Evolutionary conservation across 2,329 filamentous ascomycete species (phyloP), one percentile per base, ranked within the genome.

Genomic region (Trichoderma citrinoviride): DNA sequence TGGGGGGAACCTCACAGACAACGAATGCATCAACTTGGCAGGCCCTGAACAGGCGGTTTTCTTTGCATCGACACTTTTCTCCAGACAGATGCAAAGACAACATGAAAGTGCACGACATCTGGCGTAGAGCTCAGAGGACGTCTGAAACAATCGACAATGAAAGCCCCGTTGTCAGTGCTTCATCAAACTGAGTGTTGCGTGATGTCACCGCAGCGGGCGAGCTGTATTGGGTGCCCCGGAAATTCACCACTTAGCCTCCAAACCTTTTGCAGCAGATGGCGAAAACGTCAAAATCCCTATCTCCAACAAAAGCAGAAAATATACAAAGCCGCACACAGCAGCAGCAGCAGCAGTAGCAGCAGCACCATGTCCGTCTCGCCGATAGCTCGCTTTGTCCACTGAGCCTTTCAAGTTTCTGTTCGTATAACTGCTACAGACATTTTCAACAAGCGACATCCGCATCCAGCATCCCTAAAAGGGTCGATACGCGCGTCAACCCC

Each of bases 401-500:
- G 21, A 44, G 6, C 17, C 2, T 17, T 37, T 50, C 29, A 4
- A 50, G n/a, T 10, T 21, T 12, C 33, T 37, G 33, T 12, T 14
- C 5, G 12, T 37, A 5, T n/a, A n/a, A n/a, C 10, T 37, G 14
- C 4, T 37, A 37, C 33, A 14, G 12, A n/a, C 8, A 50, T 50
- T 10, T 50, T 12, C 41, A 41, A 47, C 44, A 12, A 3, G 5
- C 33, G 33, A 37, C 33, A 37, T 37, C 33, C 14, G 5, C 19
- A 23, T 50, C 40, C 27, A 43, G 17, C 33, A 43, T 23, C 41
- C 57, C 49, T 23, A 61, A 53, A 4, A 46, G 60, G 49, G 40
- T 62, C 44, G 17, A 64, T 56, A 64, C 61, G 61, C 61, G 61
- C 61, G 61, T 64, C 61, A 62, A 53, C 52, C 52, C 41, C n/a